These are phyloP conservation scores for Collybia sp. DNA, from an alignment of 768 basidiomycete genomes.

Conservation along the genomic window DNA sequence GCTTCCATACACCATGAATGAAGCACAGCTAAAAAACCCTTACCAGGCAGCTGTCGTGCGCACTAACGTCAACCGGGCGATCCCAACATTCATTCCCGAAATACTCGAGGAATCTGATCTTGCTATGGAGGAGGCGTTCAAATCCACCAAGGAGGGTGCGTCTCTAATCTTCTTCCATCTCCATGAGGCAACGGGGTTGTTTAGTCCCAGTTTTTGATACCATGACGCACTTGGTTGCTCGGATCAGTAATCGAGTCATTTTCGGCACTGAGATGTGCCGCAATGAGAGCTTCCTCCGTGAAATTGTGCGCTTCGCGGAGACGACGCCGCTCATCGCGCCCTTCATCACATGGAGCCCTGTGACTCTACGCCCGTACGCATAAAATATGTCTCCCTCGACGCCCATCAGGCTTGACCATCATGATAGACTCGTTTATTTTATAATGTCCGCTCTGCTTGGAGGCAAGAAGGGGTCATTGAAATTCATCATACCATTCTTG, in stretches of 20 bases:
- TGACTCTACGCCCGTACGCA: constrained; percentile 24
- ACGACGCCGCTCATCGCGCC: constrained; percentile 26
- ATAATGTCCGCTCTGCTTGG: constrained; percentile 26
- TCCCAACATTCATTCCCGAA: constrained; percentile 30
- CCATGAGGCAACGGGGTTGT: neutral
- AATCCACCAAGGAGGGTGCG: constrained; percentile 9
- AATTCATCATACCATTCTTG: constrained; percentile 23
- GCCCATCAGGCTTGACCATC: neutral
- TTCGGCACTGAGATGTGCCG: constrained; percentile 30
- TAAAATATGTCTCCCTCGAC: neutral
- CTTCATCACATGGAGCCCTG: constrained; percentile 27
- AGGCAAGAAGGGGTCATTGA: constrained; percentile 25
- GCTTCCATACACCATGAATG: constrained; percentile 32
- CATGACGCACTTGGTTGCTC: constrained; percentile 31
- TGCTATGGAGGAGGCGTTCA: constrained; percentile 23
- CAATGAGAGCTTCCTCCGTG: constrained; percentile 26
- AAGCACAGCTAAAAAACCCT: constrained; percentile 25
- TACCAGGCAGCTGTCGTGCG: constrained; percentile 29
- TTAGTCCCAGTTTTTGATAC: constrained; percentile 22
- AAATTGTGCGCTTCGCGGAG: constrained; percentile 29
- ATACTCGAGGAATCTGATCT: constrained; percentile 28
- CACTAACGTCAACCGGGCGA: constrained; percentile 30
- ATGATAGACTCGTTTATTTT: constrained; percentile 23
- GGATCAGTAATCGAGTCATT: constrained; percentile 33
- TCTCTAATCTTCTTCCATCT: neutral